These are phyloP conservation scores for Danielia oregonensis DNA, from an alignment of 805 yeast species.

Conservation along the genomic window DNA sequence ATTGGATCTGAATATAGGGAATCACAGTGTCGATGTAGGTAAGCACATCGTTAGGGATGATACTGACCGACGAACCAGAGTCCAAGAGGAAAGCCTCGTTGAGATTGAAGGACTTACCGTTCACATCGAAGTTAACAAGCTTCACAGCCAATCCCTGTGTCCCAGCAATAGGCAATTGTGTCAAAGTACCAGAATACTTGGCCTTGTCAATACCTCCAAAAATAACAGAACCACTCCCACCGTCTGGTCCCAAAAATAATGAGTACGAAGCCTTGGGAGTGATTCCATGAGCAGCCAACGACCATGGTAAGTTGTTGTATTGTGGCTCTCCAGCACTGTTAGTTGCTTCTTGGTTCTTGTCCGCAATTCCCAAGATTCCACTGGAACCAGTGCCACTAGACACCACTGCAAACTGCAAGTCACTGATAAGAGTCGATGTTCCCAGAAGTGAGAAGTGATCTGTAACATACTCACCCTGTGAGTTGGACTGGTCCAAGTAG, in stretches of 20 bases:
- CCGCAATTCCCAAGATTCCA: conserved; percentile 13
- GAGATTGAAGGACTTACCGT: conserved; percentile 3
- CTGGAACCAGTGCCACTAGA: not conserved
- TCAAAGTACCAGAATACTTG: conserved; percentile 20
- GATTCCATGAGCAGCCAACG: conserved; percentile 4
- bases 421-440: conserved; percentile 1
- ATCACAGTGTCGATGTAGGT: conserved; percentile 7
- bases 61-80: conserved; percentile 13
- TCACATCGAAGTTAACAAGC: conserved; percentile 5
- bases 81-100: conserved; percentile 9
- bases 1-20: conserved; percentile 1
- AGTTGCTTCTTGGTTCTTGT: conserved; percentile 7
- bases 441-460: conserved; percentile 7
- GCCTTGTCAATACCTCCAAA: conserved; percentile 33
- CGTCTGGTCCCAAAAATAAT: conserved; percentile 12
- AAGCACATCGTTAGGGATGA: conserved; percentile 6
- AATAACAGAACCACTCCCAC: conserved; percentile 16
- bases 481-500: conserved; percentile 7
- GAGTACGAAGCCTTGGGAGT: conserved; percentile 10
- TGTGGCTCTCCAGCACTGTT: not conserved
- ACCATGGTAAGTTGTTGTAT: conserved; percentile 9
- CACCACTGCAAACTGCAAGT: conserved; percentile 11
- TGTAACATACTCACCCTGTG: conserved; percentile 8
- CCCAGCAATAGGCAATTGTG: conserved; percentile 1
- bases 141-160: conserved; percentile 6